Evolutionary conservation across 2,329 filamentous ascomycete genomes (phyloP).

Genomic region (Apiospora saccharicola): DNA sequence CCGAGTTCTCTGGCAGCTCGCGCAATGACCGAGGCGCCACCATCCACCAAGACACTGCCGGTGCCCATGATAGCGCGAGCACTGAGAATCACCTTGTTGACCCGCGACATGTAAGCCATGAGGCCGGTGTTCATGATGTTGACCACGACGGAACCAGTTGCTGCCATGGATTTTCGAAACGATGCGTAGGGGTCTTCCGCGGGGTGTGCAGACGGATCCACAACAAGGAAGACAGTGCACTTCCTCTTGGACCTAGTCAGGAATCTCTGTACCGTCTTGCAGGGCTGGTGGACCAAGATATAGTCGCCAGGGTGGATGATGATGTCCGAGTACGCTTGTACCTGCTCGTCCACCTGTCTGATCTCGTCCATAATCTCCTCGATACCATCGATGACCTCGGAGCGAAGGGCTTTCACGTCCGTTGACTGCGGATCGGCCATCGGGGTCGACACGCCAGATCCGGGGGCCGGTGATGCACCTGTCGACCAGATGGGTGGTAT

Average conservation of each 20-base stretch:
- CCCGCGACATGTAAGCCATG: slow-evolving; percentile 92
- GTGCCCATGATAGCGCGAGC: slow-evolving; percentile 89
- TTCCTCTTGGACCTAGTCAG: slow-evolving; percentile 85
- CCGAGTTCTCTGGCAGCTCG: slow-evolving; percentile 83
- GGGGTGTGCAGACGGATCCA: slow-evolving; percentile 58
- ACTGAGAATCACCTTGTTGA: slow-evolving; percentile 93
- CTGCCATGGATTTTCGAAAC: slow-evolving; percentile 79
- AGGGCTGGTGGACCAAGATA: slow-evolving; percentile 88
- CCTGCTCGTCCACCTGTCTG: slow-evolving; percentile 90
- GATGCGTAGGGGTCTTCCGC: slow-evolving; percentile 54
- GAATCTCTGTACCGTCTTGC: slow-evolving; percentile 87
- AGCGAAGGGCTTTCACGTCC: slow-evolving; percentile 75
- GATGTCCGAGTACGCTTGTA: slow-evolving; percentile 85
- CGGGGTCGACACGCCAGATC: slow-evolving; percentile 60
- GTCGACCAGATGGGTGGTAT: slow-evolving; percentile 58
- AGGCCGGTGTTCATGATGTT: slow-evolving; percentile 84
- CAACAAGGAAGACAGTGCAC: slow-evolving; percentile 88
- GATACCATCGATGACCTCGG: slow-evolving; percentile 92
- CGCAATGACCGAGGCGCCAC: slow-evolving; percentile 84
- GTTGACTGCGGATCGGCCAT: slow-evolving; percentile 48
- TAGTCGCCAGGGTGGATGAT: slow-evolving; percentile 94
- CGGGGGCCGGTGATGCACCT: slow-evolving; percentile 53
- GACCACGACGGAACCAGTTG: slow-evolving; percentile 82
- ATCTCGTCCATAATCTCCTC: slow-evolving; percentile 97
- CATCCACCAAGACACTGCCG: slow-evolving; percentile 83